A percentile compares a stretch with the other conserved stretches of the same genome.
These are phyloP conservation scores for Coniferiporia sulphurascens DNA, from an alignment of 1,284 basidiomycete species.

Conservation along the genomic window DNA sequence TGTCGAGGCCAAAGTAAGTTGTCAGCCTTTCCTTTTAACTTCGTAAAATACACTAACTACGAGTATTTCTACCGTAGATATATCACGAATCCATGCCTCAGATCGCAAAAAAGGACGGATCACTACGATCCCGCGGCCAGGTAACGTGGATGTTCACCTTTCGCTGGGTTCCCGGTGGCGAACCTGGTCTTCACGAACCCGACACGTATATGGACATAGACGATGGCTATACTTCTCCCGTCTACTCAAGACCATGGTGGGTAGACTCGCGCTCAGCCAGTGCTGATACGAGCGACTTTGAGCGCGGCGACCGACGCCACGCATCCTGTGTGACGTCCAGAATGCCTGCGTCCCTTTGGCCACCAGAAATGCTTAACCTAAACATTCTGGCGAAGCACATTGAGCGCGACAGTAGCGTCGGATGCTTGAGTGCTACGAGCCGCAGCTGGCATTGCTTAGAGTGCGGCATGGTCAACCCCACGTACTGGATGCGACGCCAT, in stretches of 20 bases:
- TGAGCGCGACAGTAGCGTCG: not conserved
- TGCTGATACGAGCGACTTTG: not conserved
- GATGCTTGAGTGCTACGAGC: not conserved
- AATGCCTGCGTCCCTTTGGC: not conserved
- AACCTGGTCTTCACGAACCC: not conserved
- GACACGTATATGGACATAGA: not conserved
- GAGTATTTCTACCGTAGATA: not conserved
- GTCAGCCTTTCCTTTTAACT: not conserved
- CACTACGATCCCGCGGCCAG: not conserved
- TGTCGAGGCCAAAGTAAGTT: not conserved
- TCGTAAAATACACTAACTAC: not conserved
- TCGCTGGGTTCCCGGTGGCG: slow-evolving; percentile 1
- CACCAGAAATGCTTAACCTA: not conserved
- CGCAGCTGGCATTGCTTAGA: slow-evolving; percentile 4
- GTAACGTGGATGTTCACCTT: slow-evolving; percentile 8
- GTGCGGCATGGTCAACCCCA: slow-evolving; percentile 5
- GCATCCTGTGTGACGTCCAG: not conserved
- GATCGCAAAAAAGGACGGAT: not conserved
- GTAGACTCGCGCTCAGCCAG: not conserved
- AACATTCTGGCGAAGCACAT: not conserved
- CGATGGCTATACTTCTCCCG: not conserved
- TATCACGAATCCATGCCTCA: not conserved
- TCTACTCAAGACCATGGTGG: slow-evolving; percentile 4
- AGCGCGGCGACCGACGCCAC: not conserved
- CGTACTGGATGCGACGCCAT: slow-evolving; percentile 4